These are phyloP conservation scores for Cytospora chrysosperma DNA, from an alignment of 2,329 filamentous ascomycete species.

Conservation along the genomic window DNA sequence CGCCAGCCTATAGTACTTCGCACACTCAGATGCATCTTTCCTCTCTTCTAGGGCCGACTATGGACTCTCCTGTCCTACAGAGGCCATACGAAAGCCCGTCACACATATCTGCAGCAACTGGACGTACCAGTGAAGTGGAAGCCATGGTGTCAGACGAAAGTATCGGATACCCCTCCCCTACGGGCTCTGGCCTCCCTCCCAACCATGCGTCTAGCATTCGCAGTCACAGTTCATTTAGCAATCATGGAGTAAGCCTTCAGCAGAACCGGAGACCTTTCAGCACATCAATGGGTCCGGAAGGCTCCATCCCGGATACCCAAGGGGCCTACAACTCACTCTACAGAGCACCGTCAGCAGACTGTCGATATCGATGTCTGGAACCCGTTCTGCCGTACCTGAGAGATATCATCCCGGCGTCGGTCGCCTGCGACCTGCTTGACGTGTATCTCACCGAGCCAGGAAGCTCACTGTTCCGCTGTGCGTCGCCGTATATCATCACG, in stretches of 20 bases:
- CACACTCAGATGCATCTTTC: constrained; percentile 25
- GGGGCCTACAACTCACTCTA: constrained; percentile 28
- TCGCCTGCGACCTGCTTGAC: constrained; percentile 48
- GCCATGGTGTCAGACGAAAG: constrained; percentile 32
- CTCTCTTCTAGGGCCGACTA: constrained; percentile 24
- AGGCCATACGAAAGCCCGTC: constrained; percentile 17
- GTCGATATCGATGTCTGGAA: constrained; percentile 42
- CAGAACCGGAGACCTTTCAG: constrained; percentile 26
- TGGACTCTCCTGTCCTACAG: constrained; percentile 7
- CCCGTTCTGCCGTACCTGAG: constrained; percentile 40
- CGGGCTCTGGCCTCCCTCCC: constrained; percentile 18
- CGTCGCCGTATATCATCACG: constrained; percentile 48
- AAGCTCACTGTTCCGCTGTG: constrained; percentile 42
- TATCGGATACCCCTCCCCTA: constrained; percentile 32
- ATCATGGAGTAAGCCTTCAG: neutral
- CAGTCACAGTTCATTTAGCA: constrained; percentile 14
- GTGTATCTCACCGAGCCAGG: constrained; percentile 47
- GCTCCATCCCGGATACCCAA: constrained; percentile 23
- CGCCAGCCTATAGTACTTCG: constrained; percentile 12
- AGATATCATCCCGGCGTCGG: constrained; percentile 39
- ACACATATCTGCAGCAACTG: constrained; percentile 6
- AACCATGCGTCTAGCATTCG: neutral
- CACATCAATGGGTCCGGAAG: constrained; percentile 26
- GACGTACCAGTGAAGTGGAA: constrained; percentile 22
- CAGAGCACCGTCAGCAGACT: constrained; percentile 32